Evolutionary conservation across 2,329 filamentous ascomycete species (phyloP), one percentile per base, ranked within the genome.

Genomic region (Hypomyces perniciosus): DNA sequence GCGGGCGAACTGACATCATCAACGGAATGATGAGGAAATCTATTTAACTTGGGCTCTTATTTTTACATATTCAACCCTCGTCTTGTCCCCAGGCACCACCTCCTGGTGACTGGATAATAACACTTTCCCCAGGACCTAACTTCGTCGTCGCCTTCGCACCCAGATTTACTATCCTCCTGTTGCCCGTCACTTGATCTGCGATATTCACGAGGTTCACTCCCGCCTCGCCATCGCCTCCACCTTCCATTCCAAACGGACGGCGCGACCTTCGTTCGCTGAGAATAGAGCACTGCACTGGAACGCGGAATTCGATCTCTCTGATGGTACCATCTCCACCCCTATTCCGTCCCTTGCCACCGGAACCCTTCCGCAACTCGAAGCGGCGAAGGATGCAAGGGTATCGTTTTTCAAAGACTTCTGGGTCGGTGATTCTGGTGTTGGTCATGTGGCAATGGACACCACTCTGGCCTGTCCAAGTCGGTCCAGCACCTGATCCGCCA

Each of bases 381-480:
- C 86, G 78, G 5, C 84, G 75, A 33, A 93, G 69, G 1, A 93
- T 51, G 37, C 59, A 60, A 0, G 87, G 87, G 61, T 90, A 90
- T 7, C 88, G 73, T 29, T 85, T 76, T 70, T 92, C 88, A 57
- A 92, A 87, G 6, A 90, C 79, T 64, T 93, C 88, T 0, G 84
- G 77, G 62, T 92, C 88, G 0, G 88, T 91, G 62, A 91, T 92
- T 10, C 87, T 79, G 3, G 88, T 92, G 65, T 93, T 93, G 6
- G 88, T 92, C 85, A 91, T 90, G 68, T 92, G 86, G 2, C 81
- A 86, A 64, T 92, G 86, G n/a, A 91, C 86, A 28, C 86, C 87
- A 47, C 75, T 81, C 8, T 85, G 84, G 35, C 88, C 88, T 54
- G 85, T 74, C 87, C 87, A 91, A 10, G 75, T 74, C 0, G 83